Evolutionary conservation across 345 rosid genomes (phyloP).

Genomic region (Populus euphratica): DNA sequence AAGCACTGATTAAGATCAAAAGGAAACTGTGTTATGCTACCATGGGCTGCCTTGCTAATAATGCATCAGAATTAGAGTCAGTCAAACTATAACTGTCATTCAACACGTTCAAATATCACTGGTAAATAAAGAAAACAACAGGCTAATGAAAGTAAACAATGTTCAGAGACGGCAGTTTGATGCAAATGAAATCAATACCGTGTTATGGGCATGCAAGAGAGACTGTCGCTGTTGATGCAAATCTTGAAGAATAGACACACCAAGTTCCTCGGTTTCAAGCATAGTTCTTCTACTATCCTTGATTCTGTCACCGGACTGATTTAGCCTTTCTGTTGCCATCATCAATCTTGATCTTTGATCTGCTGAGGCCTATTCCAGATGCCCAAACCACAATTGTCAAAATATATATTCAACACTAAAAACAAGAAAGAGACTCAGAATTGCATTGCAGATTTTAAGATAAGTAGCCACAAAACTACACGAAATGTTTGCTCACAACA

Average conservation of each 20-base stretch:
- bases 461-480: background rate
- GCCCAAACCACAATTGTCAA: background rate
- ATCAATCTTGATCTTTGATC: conserved; percentile 85
- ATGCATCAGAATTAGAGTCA: background rate
- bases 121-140: background rate
- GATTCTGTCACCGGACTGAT: conserved; percentile 60
- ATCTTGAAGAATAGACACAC: conserved; percentile 95
- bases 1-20: background rate
- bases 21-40: background rate
- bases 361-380: conserved; percentile 61
- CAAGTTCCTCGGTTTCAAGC: conserved; percentile 97
- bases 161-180: background rate
- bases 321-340: conserved; percentile 75
- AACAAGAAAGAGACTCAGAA: background rate
- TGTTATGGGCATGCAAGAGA: conserved; percentile 67
- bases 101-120: background rate
- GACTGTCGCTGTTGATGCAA: conserved; percentile 84
- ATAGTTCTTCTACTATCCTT: conserved; percentile 86
- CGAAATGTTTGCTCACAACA: background rate
- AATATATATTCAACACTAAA: background rate
- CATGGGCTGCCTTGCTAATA: background rate
- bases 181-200: conserved; percentile 36
- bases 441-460: background rate
- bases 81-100: background rate
- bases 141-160: background rate